Evolutionary conservation across 257 asterid species (phyloP), one percentile per base, ranked within the genome.

Genomic region (Solanum bulbocastanum): DNA sequence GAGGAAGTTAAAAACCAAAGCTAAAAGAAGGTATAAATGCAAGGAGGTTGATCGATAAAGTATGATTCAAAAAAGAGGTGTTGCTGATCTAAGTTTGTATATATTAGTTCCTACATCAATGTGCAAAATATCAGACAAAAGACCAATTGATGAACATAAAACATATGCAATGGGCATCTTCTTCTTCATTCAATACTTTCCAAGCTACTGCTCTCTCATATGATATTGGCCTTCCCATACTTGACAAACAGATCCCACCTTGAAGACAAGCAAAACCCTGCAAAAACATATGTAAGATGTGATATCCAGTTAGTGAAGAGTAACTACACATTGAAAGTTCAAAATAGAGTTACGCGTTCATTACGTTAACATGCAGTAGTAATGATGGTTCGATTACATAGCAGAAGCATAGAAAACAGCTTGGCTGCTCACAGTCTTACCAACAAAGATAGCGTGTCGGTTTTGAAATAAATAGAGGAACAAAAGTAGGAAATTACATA

Each of bases 81-180:
- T 49, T 82, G 44, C 69, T 84, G 83, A 75, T 83, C 87, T 89
- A 71, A 22, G 58, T 75, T 60, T 52, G 39, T 75, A n/a, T n/a
- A n/a, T n/a, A 35, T 66, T 16, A 36, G 8, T 65, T 68, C 83
- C 89, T 91, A 72, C 16, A 49, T 86, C 8, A 44, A 69, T 42
- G 82, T 75, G 33, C 83, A 69, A 27, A 83, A 30, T 68, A 76
- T 89, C 79, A 92, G 56, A 94, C 95, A 84, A 96, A 96, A 25
- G 97, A 96, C 99, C 98, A 95, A 83, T 96, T 95, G 71, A 93
- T 66, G 81, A 96, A 94, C 96, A 93, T 94, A 94, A 96, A 94
- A 91, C 98, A 95, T 35, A 96, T 88, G 91, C 98, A 96, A 87
- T 96, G 98, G 0, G 96, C 94, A 75, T 93, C 93, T 91, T 96